Conservation (phyloP, 1,284 basidiomycete species). For the Golubevia pallescens region DNA sequence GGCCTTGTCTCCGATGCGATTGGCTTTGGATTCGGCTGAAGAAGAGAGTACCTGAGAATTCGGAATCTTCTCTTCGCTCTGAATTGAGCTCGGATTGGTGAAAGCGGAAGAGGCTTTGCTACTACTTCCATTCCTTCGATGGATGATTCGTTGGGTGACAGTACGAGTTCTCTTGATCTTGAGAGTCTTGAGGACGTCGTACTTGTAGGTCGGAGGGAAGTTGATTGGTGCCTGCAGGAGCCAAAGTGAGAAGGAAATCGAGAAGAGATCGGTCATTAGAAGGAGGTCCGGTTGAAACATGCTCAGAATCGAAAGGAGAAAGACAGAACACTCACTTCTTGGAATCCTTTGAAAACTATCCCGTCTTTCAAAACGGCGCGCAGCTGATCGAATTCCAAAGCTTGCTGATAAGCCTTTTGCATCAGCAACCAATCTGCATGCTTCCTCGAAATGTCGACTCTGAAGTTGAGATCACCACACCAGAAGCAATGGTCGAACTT, state of each 20-base stretch:
- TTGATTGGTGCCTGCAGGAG: conserved; percentile 42
- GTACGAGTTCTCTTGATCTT: conserved; percentile 57
- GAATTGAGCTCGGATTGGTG: background rate
- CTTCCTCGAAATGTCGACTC: conserved; percentile 67
- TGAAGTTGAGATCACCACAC: conserved; percentile 74
- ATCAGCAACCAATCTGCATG: conserved; percentile 70
- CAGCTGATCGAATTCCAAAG: conserved; percentile 77
- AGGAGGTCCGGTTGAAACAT: background rate
- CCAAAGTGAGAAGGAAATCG: too few relatives aligned
- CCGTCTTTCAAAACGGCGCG: conserved; percentile 72
- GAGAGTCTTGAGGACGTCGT: conserved; percentile 71
- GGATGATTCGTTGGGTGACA: conserved; percentile 6
- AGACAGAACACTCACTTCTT: conserved; percentile 50
- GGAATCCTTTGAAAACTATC: conserved; percentile 71
- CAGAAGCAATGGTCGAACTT: conserved; percentile 82
- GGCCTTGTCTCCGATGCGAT: too few relatives aligned
- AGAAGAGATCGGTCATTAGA: too few relatives aligned
- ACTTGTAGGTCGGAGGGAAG: conserved; percentile 74
- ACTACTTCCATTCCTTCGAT: background rate
- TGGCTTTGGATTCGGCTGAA: too few relatives aligned
- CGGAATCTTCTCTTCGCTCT: background rate
- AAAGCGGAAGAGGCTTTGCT: background rate
- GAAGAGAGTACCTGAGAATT: too few relatives aligned
- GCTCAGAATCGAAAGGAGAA: background rate
- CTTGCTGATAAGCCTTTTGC: conserved; percentile 66